Base-by-base conservation (phyloP, 495 filamentous ascomycete genomes). In the Annulohypoxylon maeteangense region DNA sequence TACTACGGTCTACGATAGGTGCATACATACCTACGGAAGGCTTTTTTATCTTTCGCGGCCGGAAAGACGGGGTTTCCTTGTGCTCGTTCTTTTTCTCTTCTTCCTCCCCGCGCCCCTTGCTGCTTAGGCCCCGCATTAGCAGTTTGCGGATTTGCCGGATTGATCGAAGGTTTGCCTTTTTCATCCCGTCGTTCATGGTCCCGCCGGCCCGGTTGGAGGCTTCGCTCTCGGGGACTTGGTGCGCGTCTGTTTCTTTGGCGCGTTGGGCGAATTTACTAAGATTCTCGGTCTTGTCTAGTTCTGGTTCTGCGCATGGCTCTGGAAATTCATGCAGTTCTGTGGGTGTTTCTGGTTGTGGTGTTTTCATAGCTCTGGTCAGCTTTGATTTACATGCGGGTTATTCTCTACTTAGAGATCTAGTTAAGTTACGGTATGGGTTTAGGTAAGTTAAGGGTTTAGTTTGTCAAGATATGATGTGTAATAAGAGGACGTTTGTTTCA, bases 161-260 rank as follows among this genome's bases (percentile, higher is more conserved):
- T 18, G 4, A 5, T 0, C 25, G 34, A 14, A 0, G 4, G 58
- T 60, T 12, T 3, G 6, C 8, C 44, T 72, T 72, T 5, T 0
- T 8, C 38, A 68, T 31, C 36, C 69, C 64, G 40, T 72, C 69
- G 54, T 51, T 64, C 53, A 72, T 45, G 14, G 64, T 72, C 11
- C 69, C 69, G 40, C 16, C 16, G 31, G 16, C 7, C 12, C 25
- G 10, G 38, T 16, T 56, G 2, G 14, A 1, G 25, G 20, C 5
- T 14, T 18, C 18, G 57, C n/a, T 1, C 6, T 55, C 51, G 8
- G 47, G 47, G 12, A 29, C 23, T 25, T 27, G 23, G 47, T 51
- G 12, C 10, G 4, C 12, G 3, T 29, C 14, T 4, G 12, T 29
- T n/a, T 29, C 47, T 23, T n/a, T n/a, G 22, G 47, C 47, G 7